A percentile compares a stretch with the other conserved stretches of the same genome.
Evolutionary conservation across 495 filamentous ascomycete genomes (phyloP).

Genomic region (Apiosordaria backusii): DNA sequence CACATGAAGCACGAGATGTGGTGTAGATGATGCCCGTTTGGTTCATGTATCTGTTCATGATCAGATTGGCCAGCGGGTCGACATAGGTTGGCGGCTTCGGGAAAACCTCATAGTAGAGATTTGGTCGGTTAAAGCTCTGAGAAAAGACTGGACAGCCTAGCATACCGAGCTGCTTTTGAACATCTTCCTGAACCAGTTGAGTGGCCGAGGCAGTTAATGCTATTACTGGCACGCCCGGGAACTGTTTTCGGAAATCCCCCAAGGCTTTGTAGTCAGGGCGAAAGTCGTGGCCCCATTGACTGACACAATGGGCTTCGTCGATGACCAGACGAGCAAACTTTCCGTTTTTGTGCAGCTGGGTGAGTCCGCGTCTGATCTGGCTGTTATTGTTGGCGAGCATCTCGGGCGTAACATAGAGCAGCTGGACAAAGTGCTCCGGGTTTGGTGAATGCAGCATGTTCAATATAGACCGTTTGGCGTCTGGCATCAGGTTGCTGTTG

Average conservation of each 20-base stretch:
- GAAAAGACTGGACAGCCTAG: slow-evolving; percentile 68
- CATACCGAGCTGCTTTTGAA: slow-evolving; percentile 84
- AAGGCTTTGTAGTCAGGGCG: slow-evolving; percentile 92
- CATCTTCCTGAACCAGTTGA: slow-evolving; percentile 82
- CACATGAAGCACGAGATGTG: slow-evolving; percentile 76
- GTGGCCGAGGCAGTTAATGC: slow-evolving; percentile 95
- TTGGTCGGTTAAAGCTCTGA: slow-evolving; percentile 93
- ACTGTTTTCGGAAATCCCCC: slow-evolving; percentile 62
- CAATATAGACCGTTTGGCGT: slow-evolving; percentile 58
- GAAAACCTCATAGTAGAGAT: slow-evolving; percentile 80
- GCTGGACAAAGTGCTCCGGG: slow-evolving; percentile 69
- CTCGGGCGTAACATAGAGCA: slow-evolving; percentile 94
- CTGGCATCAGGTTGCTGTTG: slow-evolving; percentile 65
- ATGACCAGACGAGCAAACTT: slow-evolving; percentile 89
- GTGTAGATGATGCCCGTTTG: slow-evolving; percentile 95
- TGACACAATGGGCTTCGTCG: slow-evolving; percentile 97
- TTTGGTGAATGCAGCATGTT: slow-evolving; percentile 51
- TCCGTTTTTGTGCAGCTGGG: slow-evolving; percentile 56
- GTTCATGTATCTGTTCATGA: slow-evolving; percentile 59
- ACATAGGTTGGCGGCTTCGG: slow-evolving; percentile 52
- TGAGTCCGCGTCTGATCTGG: slow-evolving; percentile 56
- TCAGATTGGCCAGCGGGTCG: slow-evolving; percentile 66
- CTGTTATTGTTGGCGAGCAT: slow-evolving; percentile 78
- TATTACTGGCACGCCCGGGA: slow-evolving; percentile 81
- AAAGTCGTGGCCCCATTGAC: slow-evolving; percentile 99